Evolutionary conservation across 306 rosid species (phyloP).

Genomic region (Acacia acuminata): DNA sequence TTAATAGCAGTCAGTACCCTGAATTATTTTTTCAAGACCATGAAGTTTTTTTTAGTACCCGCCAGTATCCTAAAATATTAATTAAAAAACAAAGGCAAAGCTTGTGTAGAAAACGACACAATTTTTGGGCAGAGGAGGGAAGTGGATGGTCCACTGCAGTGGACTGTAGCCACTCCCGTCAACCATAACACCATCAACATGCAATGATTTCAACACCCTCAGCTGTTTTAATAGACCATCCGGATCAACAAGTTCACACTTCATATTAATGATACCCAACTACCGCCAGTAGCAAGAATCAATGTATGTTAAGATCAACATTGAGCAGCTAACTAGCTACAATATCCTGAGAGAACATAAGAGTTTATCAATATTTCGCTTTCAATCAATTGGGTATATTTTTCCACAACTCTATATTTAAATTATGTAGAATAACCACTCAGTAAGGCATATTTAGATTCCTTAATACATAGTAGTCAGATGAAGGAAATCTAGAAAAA

Average conservation of each 20-base stretch:
- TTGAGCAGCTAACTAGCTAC: constrained; percentile 24
- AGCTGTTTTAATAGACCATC: constrained; percentile 92
- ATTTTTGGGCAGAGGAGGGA: too few species aligned
- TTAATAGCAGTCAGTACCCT: too few species aligned
- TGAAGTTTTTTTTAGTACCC: too few species aligned
- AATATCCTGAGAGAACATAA: neutral
- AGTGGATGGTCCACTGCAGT: too few species aligned
- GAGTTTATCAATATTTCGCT: neutral
- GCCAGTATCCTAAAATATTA: too few species aligned
- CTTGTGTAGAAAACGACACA: too few species aligned
- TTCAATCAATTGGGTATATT: neutral
- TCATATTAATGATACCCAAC: constrained; percentile 90
- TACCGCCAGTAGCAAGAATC: constrained; percentile 46
- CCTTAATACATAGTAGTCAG: neutral
- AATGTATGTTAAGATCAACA: constrained; percentile 21
- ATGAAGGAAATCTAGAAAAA: neutral
- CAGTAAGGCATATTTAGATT: constrained; percentile 25
- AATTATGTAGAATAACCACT: constrained; percentile 12
- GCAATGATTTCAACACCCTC: constrained; percentile 74
- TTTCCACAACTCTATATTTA: constrained; percentile 9
- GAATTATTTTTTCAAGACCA: too few species aligned
- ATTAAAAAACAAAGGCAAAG: too few species aligned
- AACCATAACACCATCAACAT: constrained; percentile 85
- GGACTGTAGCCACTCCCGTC: too few species aligned
- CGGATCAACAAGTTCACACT: constrained; percentile 92